Conservation (phyloP, 805 yeast species). For the Jamesozyma rosinii region DNA sequence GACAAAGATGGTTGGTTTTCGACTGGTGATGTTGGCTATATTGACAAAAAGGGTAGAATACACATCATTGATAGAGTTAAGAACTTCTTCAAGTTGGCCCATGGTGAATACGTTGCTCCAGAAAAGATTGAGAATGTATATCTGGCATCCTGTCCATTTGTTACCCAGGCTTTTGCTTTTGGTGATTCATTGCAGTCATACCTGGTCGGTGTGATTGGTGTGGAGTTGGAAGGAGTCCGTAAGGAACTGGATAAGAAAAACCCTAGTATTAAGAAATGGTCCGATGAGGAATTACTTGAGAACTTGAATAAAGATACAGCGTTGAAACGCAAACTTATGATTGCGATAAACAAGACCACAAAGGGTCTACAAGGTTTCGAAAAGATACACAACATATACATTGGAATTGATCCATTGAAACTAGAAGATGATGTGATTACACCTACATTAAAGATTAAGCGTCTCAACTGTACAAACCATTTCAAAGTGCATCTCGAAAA, state of each 20-base stretch:
- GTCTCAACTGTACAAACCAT: constrained; percentile 40
- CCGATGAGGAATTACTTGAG: constrained; percentile 25
- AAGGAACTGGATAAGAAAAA: constrained; percentile 25
- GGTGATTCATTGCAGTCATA: constrained; percentile 52
- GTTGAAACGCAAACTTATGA: constrained; percentile 14
- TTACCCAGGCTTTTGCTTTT: constrained; percentile 49
- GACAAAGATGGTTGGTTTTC: constrained; percentile 56
- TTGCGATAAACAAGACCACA: constrained; percentile 14
- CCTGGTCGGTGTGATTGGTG: constrained; percentile 54
- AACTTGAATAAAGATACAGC: constrained; percentile 13
- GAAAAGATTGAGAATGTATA: constrained; percentile 65
- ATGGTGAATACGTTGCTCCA: constrained; percentile 65
- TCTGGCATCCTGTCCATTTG: constrained; percentile 41
- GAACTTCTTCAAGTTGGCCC: constrained; percentile 63
- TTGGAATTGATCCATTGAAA: constrained; percentile 51
- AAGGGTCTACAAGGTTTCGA: constrained; percentile 52
- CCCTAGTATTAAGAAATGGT: constrained; percentile 24
- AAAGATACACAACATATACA: constrained; percentile 44
- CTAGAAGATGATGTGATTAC: constrained; percentile 56
- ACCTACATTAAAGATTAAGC: constrained; percentile 54
- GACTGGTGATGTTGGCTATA: constrained; percentile 56
- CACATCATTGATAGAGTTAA: constrained; percentile 65
- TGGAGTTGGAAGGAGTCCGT: constrained; percentile 42
- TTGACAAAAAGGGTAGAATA: constrained; percentile 46
- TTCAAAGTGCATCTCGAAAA: constrained; percentile 34